Evolutionary conservation across 1,284 basidiomycete species (phyloP), one percentile per base, ranked within the genome.

Genomic region (Phaffia rhodozyma): DNA sequence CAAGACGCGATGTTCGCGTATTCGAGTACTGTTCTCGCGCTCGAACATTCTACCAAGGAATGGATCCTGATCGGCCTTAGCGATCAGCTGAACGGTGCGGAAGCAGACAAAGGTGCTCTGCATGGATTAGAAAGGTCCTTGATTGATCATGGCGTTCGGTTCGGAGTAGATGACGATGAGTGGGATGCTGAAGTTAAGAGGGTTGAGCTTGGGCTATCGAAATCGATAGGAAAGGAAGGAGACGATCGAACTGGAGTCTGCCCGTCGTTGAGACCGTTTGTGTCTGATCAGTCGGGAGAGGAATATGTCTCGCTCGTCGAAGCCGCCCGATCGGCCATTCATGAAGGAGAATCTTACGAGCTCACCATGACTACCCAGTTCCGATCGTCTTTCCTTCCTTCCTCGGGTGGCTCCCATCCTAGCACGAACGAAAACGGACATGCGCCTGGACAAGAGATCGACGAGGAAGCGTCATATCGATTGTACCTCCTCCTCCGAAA

Each of bases 271-370:
- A 70, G 72, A 13, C 58, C 66, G 5, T 74, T 76, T 70, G 61
- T 65, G 23, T 73, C 75, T n/a, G 67, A 74, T 68, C 70, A 72
- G 61, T 68, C 72, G 16, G 69, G 74, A 61, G 55, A 75, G 0
- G 72, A 74, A 1, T 97, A 97, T 76, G 83, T 86, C 61, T 75
- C 80, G 21, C 83, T 83, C 51, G 91, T 97, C 70, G 78, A 83
- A 38, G 72, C 78, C 48, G 88, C 89, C 13, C 84, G 91, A 71
- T 84, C 87, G 61, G 81, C 83, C 61, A 84, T 97, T 27, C 85
- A 81, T 63, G 79, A 86, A 49, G 93, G 93, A 5, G 88, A 97
- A 73, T 91, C 90, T n/a, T 97, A 97, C 75, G 93, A 97, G 72
- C 81, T 97, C 25, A 97, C 94, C 71, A 79, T 97, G 51, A 97